Conservation (phyloP, 2,329 filamentous ascomycete genomes). For the Ophiostoma quercus region DNA sequence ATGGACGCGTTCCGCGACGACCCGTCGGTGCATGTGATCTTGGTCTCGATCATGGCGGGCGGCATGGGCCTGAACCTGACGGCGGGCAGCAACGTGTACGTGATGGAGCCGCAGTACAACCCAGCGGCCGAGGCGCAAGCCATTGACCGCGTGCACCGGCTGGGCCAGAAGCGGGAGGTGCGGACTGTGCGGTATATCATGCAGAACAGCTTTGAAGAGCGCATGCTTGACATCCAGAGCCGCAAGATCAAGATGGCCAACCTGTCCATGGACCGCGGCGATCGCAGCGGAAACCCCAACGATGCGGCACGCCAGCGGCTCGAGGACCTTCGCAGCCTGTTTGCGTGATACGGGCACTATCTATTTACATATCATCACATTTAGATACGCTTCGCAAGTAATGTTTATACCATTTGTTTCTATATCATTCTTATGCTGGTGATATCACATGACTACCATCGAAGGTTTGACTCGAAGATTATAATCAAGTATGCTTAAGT, state of each 20-base stretch:
- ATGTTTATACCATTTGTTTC: neutral
- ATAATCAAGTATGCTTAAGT: neutral
- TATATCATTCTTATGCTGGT: neutral
- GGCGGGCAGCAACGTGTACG: slow-evolving; percentile 77
- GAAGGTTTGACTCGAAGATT: neutral
- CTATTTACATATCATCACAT: neutral
- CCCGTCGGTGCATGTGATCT: slow-evolving; percentile 65
- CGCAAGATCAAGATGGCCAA: slow-evolving; percentile 91
- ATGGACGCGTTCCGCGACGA: slow-evolving; percentile 75
- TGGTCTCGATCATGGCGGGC: slow-evolving; percentile 88
- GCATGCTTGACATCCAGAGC: slow-evolving; percentile 81
- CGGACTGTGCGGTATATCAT: slow-evolving; percentile 87
- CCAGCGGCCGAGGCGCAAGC: slow-evolving; percentile 92
- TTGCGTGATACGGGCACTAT: slow-evolving; percentile 32
- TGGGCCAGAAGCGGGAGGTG: slow-evolving; percentile 86
- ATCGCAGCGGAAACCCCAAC: slow-evolving; percentile 32
- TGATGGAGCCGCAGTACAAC: slow-evolving; percentile 99
- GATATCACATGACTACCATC: no score
- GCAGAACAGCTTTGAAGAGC: slow-evolving; percentile 85
- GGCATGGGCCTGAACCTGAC: slow-evolving; percentile 90
- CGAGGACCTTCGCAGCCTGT: slow-evolving; percentile 54
- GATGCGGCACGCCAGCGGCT: slow-evolving; percentile 44
- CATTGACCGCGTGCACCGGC: slow-evolving; percentile 83
- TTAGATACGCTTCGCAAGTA: neutral
- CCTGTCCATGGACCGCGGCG: slow-evolving; percentile 43